Conservation (phyloP, 495 filamentous ascomycete species). For the Aspergillus panamensis region DNA sequence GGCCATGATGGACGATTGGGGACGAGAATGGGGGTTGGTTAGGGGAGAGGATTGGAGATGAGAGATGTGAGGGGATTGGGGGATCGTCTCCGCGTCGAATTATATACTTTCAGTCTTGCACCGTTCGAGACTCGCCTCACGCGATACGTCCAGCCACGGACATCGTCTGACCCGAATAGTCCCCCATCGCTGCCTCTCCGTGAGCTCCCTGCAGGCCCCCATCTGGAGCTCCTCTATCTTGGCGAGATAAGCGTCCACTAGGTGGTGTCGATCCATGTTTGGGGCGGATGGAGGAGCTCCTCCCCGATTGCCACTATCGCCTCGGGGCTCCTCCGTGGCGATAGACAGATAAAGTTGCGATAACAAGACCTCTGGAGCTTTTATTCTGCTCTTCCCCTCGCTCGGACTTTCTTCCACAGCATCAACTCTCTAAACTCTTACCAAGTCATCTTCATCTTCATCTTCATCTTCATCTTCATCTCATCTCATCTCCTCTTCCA, state of each 20-base stretch:
- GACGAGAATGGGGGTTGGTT: not conserved
- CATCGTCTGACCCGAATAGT: too few species aligned
- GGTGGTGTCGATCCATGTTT: too few species aligned
- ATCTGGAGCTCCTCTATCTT: not conserved
- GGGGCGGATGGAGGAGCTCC: conserved; percentile 2
- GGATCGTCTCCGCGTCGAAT: too few species aligned
- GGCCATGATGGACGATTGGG: conserved; percentile 23
- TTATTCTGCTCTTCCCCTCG: not conserved
- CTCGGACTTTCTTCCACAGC: not conserved
- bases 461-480: not conserved
- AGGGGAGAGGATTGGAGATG: too few species aligned
- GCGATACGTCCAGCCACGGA: too few species aligned
- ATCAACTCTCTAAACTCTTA: not conserved
- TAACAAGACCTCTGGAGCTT: too few species aligned
- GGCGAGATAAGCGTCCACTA: not conserved
- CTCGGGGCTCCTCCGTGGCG: conserved; percentile 10
- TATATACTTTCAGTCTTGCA: too few species aligned
- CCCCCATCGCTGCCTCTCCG: not conserved
- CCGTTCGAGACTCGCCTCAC: too few species aligned
- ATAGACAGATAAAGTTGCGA: not conserved
- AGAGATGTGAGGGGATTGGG: too few species aligned
- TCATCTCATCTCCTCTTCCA: not conserved
- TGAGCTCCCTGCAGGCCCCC: conserved; percentile 8
- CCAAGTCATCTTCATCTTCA: not conserved
- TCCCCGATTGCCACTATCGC: not conserved